Percentiles rank a stretch among this genome's conserved stretches.
Evolutionary conservation across 495 filamentous ascomycete genomes (phyloP).

Genomic region (Lasiosphaeria miniovina): DNA sequence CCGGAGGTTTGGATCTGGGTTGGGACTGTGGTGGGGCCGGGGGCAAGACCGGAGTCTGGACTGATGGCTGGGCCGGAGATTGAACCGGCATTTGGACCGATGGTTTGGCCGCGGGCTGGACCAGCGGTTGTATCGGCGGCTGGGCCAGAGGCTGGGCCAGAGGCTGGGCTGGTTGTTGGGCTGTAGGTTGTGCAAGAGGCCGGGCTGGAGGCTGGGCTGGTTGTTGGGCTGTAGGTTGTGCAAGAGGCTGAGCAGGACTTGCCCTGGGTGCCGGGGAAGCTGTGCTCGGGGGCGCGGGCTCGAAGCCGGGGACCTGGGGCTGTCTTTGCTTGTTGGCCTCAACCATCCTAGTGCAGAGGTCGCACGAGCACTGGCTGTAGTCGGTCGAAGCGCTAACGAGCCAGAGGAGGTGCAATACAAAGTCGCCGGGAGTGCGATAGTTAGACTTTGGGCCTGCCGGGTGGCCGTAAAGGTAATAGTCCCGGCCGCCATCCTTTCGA

Average conservation of each 20-base stretch:
- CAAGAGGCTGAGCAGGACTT: background rate
- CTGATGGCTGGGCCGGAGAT: too few species aligned
- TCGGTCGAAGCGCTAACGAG: slow-evolving; percentile 32
- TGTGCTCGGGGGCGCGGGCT: background rate
- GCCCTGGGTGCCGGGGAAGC: background rate
- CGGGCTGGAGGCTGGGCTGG: slow-evolving; percentile 11
- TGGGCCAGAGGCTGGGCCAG: too few species aligned
- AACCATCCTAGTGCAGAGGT: slow-evolving; percentile 28
- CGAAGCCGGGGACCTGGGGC: background rate
- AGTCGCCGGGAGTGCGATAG: slow-evolving; percentile 41
- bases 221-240: slow-evolving; percentile 5
- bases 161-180: slow-evolving; percentile 1
- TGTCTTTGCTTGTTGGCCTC: slow-evolving; percentile 12
- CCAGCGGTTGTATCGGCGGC: too few species aligned
- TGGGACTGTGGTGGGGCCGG: too few species aligned
- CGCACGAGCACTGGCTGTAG: slow-evolving; percentile 35
- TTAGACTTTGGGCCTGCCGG: slow-evolving; percentile 31
- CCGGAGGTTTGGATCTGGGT: background rate
- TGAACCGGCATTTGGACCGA: too few species aligned
- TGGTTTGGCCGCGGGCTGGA: too few species aligned
- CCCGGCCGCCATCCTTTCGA: slow-evolving; percentile 25
- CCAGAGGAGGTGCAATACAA: slow-evolving; percentile 42
- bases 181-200: background rate
- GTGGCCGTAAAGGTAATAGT: slow-evolving; percentile 45
- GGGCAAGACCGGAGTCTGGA: too few species aligned